A percentile compares a stretch with the other conserved stretches of the same genome.
These are phyloP conservation scores for Trichoderma breve DNA, from an alignment of 2,329 filamentous ascomycete species.

Conservation along the genomic window DNA sequence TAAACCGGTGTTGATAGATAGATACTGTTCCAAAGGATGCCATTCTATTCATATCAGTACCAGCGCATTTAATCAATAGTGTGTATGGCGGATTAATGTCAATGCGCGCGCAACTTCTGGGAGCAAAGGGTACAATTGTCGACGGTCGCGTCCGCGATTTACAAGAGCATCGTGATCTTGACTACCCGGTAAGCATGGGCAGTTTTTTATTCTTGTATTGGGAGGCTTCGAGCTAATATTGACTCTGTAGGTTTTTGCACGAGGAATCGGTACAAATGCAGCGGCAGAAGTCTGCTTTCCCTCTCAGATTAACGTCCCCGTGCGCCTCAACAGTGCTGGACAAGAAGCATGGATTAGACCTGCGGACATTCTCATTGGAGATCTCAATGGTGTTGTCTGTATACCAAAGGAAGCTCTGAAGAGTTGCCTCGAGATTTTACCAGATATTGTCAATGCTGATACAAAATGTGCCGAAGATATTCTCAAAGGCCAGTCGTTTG, in stretches of 20 bases:
- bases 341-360: background rate
- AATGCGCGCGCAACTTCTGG: background rate
- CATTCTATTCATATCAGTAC: background rate
- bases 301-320: background rate
- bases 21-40: background rate
- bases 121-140: background rate
- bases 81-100: background rate
- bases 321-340: background rate
- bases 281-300: background rate
- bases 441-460: background rate
- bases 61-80: background rate
- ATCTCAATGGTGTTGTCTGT: background rate
- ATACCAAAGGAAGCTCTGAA: background rate
- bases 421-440: background rate
- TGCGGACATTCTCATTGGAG: background rate
- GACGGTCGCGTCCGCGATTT: background rate
- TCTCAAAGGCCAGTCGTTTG: background rate
- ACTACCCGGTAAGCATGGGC: background rate
- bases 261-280: background rate
- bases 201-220: background rate
- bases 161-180: background rate
- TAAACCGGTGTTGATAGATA: background rate
- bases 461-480: background rate
- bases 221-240: background rate
- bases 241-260: background rate